Evolutionary conservation across 345 rosid genomes (phyloP).

Genomic region (Corchorus olitorius): DNA sequence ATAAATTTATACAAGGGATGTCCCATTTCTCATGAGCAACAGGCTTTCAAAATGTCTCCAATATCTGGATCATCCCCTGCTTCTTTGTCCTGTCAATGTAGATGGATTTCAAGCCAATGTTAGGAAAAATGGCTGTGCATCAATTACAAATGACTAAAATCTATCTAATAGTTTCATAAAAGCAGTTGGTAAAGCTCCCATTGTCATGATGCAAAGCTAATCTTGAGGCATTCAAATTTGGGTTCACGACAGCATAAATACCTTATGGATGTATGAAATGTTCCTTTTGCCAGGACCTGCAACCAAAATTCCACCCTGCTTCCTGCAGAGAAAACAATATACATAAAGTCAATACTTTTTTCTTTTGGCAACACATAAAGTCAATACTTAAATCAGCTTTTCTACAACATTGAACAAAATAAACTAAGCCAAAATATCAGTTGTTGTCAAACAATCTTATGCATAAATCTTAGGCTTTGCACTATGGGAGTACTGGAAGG

Average conservation of each 20-base stretch:
- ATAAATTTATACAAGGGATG: neutral
- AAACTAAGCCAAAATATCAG: neutral
- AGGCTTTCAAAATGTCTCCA: slow-evolving; percentile 67
- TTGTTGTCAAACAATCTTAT: neutral
- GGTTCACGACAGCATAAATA: slow-evolving; percentile 13
- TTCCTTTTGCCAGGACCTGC: slow-evolving; percentile 88
- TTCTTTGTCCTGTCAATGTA: slow-evolving; percentile 72
- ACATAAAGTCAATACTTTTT: slow-evolving; percentile 1
- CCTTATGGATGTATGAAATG: slow-evolving; percentile 84
- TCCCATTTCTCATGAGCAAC: slow-evolving; percentile 55
- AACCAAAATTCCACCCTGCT: slow-evolving; percentile 90
- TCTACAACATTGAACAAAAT: neutral
- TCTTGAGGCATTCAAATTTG: neutral
- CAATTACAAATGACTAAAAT: neutral
- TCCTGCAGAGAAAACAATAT: slow-evolving; percentile 52
- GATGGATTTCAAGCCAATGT: slow-evolving; percentile 1
- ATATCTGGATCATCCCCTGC: slow-evolving; percentile 89
- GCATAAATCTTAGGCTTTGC: neutral
- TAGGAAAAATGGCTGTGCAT: neutral
- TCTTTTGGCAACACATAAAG: no score
- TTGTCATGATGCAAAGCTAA: neutral
- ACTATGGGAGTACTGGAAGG: no score
- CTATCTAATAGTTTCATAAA: neutral
- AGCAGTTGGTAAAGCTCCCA: neutral
- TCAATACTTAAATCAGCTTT: neutral